Conservation (phyloP, 371 early-diverging fungal genomes). For the Lichtheimia hyalospora region DNA sequence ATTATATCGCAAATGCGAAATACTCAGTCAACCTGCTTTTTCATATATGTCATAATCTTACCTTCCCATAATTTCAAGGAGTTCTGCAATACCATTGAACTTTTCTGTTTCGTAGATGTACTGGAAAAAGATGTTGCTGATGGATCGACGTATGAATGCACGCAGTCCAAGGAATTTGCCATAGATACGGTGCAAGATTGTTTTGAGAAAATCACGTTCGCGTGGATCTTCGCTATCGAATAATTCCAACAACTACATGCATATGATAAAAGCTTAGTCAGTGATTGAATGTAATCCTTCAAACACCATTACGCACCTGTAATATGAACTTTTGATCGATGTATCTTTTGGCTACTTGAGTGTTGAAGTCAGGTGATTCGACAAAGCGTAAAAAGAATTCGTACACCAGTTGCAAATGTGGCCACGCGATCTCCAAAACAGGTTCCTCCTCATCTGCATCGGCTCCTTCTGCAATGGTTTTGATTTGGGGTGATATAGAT, state of each 20-base stretch:
- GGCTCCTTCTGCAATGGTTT: slow-evolving; percentile 91
- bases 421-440: slow-evolving; percentile 94
- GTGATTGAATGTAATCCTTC: background rate
- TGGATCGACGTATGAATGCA: slow-evolving; percentile 92
- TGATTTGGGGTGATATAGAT: slow-evolving; percentile 91
- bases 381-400: slow-evolving; percentile 96
- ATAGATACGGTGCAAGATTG: slow-evolving; percentile 95
- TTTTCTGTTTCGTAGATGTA: slow-evolving; percentile 95
- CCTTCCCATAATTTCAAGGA: slow-evolving; percentile 95
- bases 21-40: background rate
- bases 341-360: slow-evolving; percentile 70
- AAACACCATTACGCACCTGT: slow-evolving; percentile 50
- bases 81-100: slow-evolving; percentile 96
- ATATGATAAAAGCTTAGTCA: background rate
- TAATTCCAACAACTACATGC: slow-evolving; percentile 79
- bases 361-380: slow-evolving; percentile 95
- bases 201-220: slow-evolving; percentile 96
- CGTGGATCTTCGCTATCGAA: slow-evolving; percentile 98
- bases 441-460: slow-evolving; percentile 99
- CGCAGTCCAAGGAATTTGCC: slow-evolving; percentile 95
- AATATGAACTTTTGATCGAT: slow-evolving; percentile 32
- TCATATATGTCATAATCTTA: slow-evolving; percentile 16
- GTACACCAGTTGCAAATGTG: slow-evolving; percentile 96
- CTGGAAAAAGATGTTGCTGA: slow-evolving; percentile 96
- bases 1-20: background rate